Base-by-base conservation (phyloP, 768 basidiomycete species). In the Amanita rubescens region DNA sequence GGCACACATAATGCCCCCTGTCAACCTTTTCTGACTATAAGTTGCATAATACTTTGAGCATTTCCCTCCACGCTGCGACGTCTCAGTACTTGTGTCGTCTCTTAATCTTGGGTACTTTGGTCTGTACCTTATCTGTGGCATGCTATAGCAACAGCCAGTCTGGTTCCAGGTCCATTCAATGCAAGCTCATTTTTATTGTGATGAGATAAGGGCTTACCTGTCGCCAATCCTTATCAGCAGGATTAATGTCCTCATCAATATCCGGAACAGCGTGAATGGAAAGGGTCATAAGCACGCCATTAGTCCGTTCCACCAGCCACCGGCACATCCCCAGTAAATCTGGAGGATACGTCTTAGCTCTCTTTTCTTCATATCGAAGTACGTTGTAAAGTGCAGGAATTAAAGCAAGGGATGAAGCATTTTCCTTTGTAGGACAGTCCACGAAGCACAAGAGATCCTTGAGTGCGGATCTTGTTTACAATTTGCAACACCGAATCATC, bases 131-230 rank as follows among this genome's bases (percentile, higher is more conserved):
- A 72, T 60, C 35, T 62, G 57, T 7, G 67, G 67, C 55, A 67
- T 60, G 4, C 63, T 56, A 45, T 71, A 72, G 48, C 56, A 65
- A 19, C 60, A 63, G 1, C 69, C 68, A 9, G 61, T 67, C 65
- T 64, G 52, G 8, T 30, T 8, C 5, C 27, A 30, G 27, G n/a
- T n/a, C n/a, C 8, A 30, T 4, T 30, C 8, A 30, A 30, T 30
- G 3, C 8, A 30, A 30, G 8, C 27, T 30, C 27, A 8, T 30
- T 30, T 8, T 4, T 50, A 33, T 7, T 47, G 62, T 57, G 9
- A 35, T 35, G 30, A 58, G 44, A 9, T 61, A 27, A 3, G 25
- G 9, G 9, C 55, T 53, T 20, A 54, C 45, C 22, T 34, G 54
- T 9, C 35, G 4, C 35, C 35, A 37, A 37, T 37, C n/a, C 12